These are phyloP conservation scores for Quercus tomentella DNA, from an alignment of 331 rosid species.

Conservation along the genomic window DNA sequence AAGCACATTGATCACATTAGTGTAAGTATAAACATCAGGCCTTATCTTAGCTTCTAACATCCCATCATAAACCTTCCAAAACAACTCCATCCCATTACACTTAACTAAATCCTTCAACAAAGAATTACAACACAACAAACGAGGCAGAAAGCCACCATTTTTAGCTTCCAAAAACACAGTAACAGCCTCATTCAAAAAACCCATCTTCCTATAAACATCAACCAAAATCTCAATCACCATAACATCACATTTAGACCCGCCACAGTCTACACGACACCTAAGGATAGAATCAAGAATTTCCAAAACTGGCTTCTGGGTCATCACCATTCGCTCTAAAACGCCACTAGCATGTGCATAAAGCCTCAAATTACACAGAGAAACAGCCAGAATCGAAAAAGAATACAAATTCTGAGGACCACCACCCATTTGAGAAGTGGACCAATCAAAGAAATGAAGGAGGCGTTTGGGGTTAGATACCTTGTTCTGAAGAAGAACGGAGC, in stretches of 20 bases:
- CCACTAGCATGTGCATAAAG: background rate
- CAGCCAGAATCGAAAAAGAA: background rate
- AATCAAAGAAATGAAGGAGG: slow-evolving; percentile 3
- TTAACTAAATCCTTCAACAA: slow-evolving; percentile 37
- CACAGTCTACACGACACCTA: background rate
- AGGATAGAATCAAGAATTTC: background rate
- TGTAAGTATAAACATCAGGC: slow-evolving; percentile 28
- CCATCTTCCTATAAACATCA: slow-evolving; percentile 16
- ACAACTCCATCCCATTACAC: slow-evolving; percentile 22
- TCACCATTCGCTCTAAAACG: background rate
- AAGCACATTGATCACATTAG: slow-evolving; percentile 33
- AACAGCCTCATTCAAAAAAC: slow-evolving; percentile 28
- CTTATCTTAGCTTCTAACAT: slow-evolving; percentile 27
- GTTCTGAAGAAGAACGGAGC: background rate
- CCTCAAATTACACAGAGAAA: background rate
- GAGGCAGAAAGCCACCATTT: slow-evolving; percentile 19
- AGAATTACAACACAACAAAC: slow-evolving; percentile 28
- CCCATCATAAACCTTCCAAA: slow-evolving; percentile 43
- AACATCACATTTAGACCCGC: background rate
- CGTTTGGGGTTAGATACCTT: background rate
- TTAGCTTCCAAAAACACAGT: slow-evolving; percentile 30
- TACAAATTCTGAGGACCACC: background rate
- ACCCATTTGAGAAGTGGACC: background rate
- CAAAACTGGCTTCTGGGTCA: background rate
- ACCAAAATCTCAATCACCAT: slow-evolving; percentile 33